These are phyloP conservation scores for Xylaria telfairii DNA, from an alignment of 495 filamentous ascomycete species.

Conservation along the genomic window DNA sequence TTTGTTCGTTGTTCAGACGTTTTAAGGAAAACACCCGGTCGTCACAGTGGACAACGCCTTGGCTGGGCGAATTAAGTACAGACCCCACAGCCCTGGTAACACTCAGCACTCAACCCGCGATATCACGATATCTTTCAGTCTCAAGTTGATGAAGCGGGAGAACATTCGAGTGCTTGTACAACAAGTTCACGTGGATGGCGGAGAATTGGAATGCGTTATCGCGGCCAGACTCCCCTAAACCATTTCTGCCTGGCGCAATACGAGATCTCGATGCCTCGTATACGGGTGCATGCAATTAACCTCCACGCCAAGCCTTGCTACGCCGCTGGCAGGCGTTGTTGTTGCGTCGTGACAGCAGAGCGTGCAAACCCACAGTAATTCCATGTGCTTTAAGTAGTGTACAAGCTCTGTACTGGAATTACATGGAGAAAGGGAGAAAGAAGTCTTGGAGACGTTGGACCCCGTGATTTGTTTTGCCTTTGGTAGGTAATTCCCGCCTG, in stretches of 20 bases:
- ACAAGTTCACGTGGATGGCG: slow-evolving; percentile 19
- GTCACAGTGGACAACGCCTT: neutral
- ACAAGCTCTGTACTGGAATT: neutral
- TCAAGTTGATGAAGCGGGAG: slow-evolving; percentile 4
- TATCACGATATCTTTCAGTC: neutral
- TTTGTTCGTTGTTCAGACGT: neutral
- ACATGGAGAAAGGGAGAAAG: no score
- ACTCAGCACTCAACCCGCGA: neutral
- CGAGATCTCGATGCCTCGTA: slow-evolving; percentile 25
- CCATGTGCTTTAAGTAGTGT: neutral
- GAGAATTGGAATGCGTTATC: slow-evolving; percentile 10
- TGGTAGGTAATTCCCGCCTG: neutral
- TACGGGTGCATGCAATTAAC: slow-evolving; percentile 23
- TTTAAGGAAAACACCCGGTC: slow-evolving; percentile 1
- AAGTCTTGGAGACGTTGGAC: neutral
- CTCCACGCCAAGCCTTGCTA: slow-evolving; percentile 23
- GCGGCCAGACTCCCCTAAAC: neutral
- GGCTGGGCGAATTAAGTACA: no score
- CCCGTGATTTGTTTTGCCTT: neutral
- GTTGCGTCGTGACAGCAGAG: no score
- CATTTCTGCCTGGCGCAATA: slow-evolving; percentile 17
- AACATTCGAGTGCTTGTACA: slow-evolving; percentile 7
- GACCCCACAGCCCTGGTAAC: neutral
- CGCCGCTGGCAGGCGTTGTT: slow-evolving; percentile 7
- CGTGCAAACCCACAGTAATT: neutral